Evolutionary conservation across 1,284 basidiomycete species (phyloP).

Genomic region (Cronartium ribicola): DNA sequence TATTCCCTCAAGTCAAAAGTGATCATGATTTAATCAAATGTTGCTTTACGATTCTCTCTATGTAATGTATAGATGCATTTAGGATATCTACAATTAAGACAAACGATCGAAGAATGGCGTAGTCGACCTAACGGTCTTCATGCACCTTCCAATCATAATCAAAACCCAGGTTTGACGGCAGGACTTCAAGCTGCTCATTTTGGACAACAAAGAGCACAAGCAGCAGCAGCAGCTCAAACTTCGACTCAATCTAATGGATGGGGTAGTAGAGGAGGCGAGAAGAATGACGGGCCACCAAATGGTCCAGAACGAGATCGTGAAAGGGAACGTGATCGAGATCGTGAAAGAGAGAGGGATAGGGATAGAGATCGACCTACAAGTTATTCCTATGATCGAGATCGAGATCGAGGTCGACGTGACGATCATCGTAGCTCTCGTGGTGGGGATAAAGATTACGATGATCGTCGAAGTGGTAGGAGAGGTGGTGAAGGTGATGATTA

Average conservation of each 20-base stretch:
- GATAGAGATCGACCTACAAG: slow-evolving; percentile 20
- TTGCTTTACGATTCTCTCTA: slow-evolving; percentile 5
- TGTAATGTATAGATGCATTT: slow-evolving; percentile 75
- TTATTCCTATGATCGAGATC: slow-evolving; percentile 32
- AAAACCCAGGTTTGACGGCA: slow-evolving; percentile 37
- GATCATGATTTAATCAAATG: slow-evolving; percentile 34
- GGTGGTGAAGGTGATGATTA: slow-evolving; percentile 21
- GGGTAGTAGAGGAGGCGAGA: slow-evolving; percentile 23
- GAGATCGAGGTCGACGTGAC: slow-evolving; percentile 15
- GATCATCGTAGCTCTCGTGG: slow-evolving; percentile 5
- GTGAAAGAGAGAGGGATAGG: slow-evolving; percentile 19
- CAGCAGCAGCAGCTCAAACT: slow-evolving; percentile 20
- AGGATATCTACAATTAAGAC: slow-evolving; percentile 94
- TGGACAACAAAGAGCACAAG: slow-evolving; percentile 34
- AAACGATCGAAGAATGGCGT: slow-evolving; percentile 72
- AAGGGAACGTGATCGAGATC: slow-evolving; percentile 18
- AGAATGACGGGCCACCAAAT: neutral
- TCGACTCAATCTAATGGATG: slow-evolving; percentile 11
- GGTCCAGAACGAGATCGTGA: slow-evolving; percentile 23
- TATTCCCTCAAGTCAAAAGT: slow-evolving; percentile 8
- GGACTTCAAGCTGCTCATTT: slow-evolving; percentile 39
- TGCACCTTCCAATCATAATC: slow-evolving; percentile 19
- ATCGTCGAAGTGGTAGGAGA: slow-evolving; percentile 13
- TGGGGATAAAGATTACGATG: slow-evolving; percentile 24
- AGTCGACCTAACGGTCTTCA: slow-evolving; percentile 41